Base-by-base conservation (phyloP, 192 early-diverging fungal species). In the Backusella sp. region DNA sequence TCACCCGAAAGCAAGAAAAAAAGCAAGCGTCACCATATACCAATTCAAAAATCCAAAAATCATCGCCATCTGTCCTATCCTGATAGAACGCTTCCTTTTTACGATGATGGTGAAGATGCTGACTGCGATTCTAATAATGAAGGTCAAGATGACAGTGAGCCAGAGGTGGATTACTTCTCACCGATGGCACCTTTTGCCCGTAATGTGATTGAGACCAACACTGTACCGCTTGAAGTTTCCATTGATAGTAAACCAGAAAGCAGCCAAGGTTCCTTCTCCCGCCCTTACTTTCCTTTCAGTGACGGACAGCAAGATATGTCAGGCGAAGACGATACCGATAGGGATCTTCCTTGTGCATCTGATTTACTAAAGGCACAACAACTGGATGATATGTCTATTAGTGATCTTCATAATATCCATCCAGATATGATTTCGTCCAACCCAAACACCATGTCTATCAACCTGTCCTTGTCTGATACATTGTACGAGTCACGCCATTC, bases 101-200 rank as follows among this genome's bases (percentile, higher is more conserved):
- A 81, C 52, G 66, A 36, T 3, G 78, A 79, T 14, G 81, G 73
- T 6, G 71, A 66, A 14, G 77, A 82, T 15, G 82, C 79, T 23
- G 79, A 86, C 66, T 80, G 73, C 0, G 83, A 86, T 26, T 37
- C 70, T 46, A 41, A 73, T 41, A 56, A 73, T 23, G 52, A 82
- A 73, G 44, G 26, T 81, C 26, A 84, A 77, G 37, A 82, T 67
- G 73, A 86, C 81, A 46, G 17, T 66, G 62, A 44, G 6, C 32
- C 41, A 11, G 53, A 32, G 11, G 28, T 77, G 21, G 77, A 78
- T 59, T 78, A 78, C 26, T 78, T 78, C 34, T 78, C 77, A 32
- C 71, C 77, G 9, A 19, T 66, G 19, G 77, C 77, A 11, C 77
- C 77, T 1, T 78, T 65, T 28, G 21, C 41, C 17, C 36, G 37